Evolutionary conservation across 2,329 filamentous ascomycete species (phyloP).

Genomic region (Colletotrichum sublineola): DNA sequence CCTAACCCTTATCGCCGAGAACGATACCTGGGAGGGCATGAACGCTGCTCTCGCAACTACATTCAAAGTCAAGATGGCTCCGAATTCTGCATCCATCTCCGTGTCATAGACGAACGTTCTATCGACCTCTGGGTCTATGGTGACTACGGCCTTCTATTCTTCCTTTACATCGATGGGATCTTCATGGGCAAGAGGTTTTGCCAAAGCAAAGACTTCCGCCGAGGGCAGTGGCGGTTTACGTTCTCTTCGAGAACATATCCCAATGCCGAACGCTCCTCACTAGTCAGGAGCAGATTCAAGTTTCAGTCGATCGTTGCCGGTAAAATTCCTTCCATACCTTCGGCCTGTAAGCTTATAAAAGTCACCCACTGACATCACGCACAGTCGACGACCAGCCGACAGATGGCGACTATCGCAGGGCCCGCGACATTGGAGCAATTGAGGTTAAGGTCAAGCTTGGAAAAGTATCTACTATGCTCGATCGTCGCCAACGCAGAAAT

Average conservation of each 20-base stretch:
- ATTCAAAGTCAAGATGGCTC: slow-evolving; percentile 49
- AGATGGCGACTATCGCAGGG: slow-evolving; percentile 25
- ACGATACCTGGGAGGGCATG: slow-evolving; percentile 24
- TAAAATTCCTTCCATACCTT: slow-evolving; percentile 35
- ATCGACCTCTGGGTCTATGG: slow-evolving; percentile 47
- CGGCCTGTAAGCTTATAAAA: neutral
- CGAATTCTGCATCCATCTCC: slow-evolving; percentile 45
- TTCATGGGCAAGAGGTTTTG: slow-evolving; percentile 38
- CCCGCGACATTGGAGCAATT: slow-evolving; percentile 48
- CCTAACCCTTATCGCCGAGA: neutral
- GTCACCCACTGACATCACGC: neutral
- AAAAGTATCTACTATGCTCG: neutral
- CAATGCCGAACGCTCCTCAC: slow-evolving; percentile 22
- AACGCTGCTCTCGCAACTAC: slow-evolving; percentile 44
- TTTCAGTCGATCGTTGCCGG: slow-evolving; percentile 48
- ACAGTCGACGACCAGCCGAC: slow-evolving; percentile 45
- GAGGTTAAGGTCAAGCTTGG: slow-evolving; percentile 44
- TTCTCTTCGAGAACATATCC: slow-evolving; percentile 28
- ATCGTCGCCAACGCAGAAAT: neutral
- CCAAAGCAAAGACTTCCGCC: slow-evolving; percentile 11
- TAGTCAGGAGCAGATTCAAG: slow-evolving; percentile 43
- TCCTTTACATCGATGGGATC: slow-evolving; percentile 46
- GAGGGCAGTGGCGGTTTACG: slow-evolving; percentile 16
- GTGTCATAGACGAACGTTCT: slow-evolving; percentile 29
- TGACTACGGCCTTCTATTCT: slow-evolving; percentile 42